Percentiles rank a stretch among this genome's conserved stretches.
These are phyloP conservation scores for Chytriomyces sp. DNA, from an alignment of 192 early-diverging fungal genomes.

Conservation along the genomic window DNA sequence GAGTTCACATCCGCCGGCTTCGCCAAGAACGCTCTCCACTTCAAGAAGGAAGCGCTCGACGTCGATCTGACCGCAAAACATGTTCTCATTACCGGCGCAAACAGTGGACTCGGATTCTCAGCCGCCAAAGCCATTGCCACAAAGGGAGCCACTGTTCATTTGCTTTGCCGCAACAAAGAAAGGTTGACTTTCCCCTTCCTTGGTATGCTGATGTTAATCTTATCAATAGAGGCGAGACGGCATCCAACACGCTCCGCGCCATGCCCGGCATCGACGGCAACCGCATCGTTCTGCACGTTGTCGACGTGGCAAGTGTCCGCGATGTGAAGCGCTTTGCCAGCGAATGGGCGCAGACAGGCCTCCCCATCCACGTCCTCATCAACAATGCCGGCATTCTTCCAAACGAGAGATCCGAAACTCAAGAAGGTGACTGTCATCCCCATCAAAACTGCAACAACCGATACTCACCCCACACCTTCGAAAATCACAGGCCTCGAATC, in stretches of 20 bases:
- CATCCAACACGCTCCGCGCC: neutral
- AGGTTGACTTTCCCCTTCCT: too few relatives aligned
- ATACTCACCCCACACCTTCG: too few relatives aligned
- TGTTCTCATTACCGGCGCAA: constrained; percentile 27
- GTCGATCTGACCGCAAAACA: neutral
- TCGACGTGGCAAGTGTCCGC: neutral
- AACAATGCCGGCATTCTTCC: constrained; percentile 51
- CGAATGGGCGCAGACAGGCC: constrained; percentile 3
- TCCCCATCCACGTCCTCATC: constrained; percentile 26
- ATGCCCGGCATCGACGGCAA: neutral
- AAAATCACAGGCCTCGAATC: constrained; percentile 3
- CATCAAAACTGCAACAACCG: too few relatives aligned
- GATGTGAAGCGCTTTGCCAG: constrained; percentile 16
- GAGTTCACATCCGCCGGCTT: constrained; percentile 20
- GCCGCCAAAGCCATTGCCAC: constrained; percentile 14
- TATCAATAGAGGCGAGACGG: neutral
- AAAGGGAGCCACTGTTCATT: constrained; percentile 14
- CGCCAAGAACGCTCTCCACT: neutral
- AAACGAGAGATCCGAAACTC: neutral
- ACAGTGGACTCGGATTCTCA: constrained; percentile 13
- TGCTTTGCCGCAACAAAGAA: constrained; percentile 13
- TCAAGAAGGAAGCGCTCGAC: constrained; percentile 18
- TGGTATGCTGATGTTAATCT: neutral
- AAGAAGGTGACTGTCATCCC: constrained; percentile 20
- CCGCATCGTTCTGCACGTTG: constrained; percentile 6